These are phyloP conservation scores for Cyclanthera cordifolia DNA, from an alignment of 306 rosid species.

Conservation along the genomic window DNA sequence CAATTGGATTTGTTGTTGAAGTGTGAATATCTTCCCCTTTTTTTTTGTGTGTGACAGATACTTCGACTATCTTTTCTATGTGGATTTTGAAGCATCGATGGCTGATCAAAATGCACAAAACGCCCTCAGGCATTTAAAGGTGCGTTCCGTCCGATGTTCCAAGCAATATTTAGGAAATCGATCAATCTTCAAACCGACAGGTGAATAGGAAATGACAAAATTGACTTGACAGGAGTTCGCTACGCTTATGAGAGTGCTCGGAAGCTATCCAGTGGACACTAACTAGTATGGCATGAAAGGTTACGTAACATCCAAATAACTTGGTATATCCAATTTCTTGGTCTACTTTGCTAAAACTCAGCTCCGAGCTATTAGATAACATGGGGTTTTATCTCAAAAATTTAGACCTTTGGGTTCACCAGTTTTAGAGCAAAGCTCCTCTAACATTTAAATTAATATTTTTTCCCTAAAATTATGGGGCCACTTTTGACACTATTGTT, in stretches of 20 bases:
- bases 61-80: constrained; percentile 87
- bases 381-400: too few relatives aligned
- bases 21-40: constrained; percentile 1
- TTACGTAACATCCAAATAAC: background rate
- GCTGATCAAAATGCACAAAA: constrained; percentile 87
- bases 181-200: background rate
- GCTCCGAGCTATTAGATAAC: background rate
- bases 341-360: background rate
- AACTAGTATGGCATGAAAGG: constrained; percentile 36
- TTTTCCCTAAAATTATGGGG: background rate
- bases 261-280: constrained; percentile 88
- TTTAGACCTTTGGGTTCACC: too few relatives aligned
- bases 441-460: background rate
- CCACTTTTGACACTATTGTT: background rate
- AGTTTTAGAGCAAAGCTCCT: background rate
- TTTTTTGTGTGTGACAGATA: constrained; percentile 37
- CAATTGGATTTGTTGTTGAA: background rate
- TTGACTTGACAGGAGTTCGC: constrained; percentile 63
- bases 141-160: constrained; percentile 20
- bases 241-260: constrained; percentile 88
- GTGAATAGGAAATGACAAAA: constrained; percentile 11
- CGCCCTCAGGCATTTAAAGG: constrained; percentile 71
- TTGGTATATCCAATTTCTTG: constrained; percentile 10
- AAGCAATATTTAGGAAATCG: constrained; percentile 14
- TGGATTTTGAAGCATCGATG: constrained; percentile 96